phyloP scores from a whole-genome alignment of 495 filamentous ascomycete species.

The Astrocystis sublimbata region DNA sequence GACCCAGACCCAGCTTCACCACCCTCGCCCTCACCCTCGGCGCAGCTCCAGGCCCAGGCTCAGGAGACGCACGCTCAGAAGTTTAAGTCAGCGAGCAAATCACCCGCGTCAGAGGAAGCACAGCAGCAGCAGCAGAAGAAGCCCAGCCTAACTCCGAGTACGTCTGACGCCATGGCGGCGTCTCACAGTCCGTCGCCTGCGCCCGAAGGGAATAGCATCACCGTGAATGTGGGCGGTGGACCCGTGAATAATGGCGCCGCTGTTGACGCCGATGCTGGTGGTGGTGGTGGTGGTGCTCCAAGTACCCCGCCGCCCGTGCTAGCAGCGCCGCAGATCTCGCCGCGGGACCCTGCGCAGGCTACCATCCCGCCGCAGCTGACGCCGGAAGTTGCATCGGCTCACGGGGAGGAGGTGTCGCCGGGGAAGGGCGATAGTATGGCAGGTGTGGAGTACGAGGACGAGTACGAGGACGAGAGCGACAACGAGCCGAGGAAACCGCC shows the following conservation, averaged over 20 bases:
- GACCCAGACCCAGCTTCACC: constrained; percentile 4
- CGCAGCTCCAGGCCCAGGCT: constrained; percentile 18
- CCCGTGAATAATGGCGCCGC: too few relatives aligned
- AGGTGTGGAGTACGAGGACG: constrained; percentile 24
- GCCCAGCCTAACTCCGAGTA: background rate
- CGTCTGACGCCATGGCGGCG: background rate
- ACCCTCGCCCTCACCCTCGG: constrained; percentile 18
- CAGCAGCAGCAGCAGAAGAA: constrained; percentile 4
- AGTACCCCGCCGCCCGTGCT: constrained; percentile 17
- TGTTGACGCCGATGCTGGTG: too few relatives aligned
- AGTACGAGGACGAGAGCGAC: constrained; percentile 17
- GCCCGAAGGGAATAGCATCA: constrained; percentile 1
- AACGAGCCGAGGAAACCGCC: constrained; percentile 24
- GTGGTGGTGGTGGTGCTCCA: constrained; percentile 1
- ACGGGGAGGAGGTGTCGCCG: background rate
- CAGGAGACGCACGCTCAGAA: constrained; percentile 16
- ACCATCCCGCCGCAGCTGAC: constrained; percentile 21
- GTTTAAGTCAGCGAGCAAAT: constrained; percentile 5
- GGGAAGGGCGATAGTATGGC: constrained; percentile 17
- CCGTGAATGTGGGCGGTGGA: constrained; percentile 4
- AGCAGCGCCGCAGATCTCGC: constrained; percentile 26
- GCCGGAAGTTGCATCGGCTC: constrained; percentile 2
- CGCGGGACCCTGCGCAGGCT: constrained; percentile 24
- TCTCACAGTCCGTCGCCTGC: background rate
- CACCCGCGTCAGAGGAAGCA: constrained; percentile 8